phyloP scores from a whole-genome alignment of 139 green algal genomes.

The Pleodorina starrii region DNA sequence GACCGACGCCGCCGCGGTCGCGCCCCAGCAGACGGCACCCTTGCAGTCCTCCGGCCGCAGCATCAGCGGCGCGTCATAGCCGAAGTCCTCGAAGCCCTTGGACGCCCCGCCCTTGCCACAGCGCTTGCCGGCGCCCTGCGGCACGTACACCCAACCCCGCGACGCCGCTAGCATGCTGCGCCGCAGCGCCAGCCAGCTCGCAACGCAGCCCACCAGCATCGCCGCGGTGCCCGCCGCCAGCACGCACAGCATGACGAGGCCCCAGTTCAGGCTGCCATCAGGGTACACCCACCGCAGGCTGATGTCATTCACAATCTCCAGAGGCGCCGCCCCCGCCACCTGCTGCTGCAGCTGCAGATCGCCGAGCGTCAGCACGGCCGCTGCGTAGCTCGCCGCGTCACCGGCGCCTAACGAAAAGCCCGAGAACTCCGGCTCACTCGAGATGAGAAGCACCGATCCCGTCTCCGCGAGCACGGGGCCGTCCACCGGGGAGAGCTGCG shows the following conservation, averaged over 20 bases:
- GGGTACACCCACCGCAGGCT: background rate
- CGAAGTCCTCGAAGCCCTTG: background rate
- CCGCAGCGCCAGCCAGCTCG: conserved; percentile 23
- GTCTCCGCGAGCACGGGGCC: background rate
- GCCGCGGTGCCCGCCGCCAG: background rate
- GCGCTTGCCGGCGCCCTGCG: background rate
- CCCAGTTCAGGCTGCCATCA: conserved; percentile 48
- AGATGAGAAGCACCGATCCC: background rate
- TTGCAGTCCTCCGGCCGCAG: conserved; percentile 9
- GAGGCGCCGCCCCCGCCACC: no score
- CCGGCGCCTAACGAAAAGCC: no score
- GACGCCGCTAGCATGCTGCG: background rate
- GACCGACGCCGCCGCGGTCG: background rate
- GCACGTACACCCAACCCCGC: conserved; percentile 10
- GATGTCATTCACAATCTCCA: conserved; percentile 9
- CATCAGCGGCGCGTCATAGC: background rate
- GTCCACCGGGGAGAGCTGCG: background rate
- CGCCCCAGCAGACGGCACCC: background rate
- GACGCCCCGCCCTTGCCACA: background rate
- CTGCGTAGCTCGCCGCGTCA: no score
- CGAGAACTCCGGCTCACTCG: background rate
- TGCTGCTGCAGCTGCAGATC: background rate
- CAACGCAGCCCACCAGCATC: conserved; percentile 26
- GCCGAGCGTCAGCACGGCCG: background rate
- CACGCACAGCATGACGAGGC: conserved; percentile 7